Conservation (phyloP, 306 rosid genomes). For the Vachellia pachyceras region DNA sequence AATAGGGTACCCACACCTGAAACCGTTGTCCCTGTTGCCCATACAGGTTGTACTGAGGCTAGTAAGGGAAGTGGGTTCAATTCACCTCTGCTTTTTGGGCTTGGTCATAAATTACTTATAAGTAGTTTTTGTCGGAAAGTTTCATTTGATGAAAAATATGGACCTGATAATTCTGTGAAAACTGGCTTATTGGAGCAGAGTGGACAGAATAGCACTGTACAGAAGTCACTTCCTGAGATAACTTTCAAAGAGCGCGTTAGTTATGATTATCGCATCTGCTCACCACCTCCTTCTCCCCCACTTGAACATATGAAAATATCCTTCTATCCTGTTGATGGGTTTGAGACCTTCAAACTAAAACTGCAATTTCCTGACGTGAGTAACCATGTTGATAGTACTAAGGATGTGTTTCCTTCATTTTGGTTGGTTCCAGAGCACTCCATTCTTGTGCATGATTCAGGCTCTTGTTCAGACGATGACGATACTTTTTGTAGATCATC, state of each 20-base stretch:
- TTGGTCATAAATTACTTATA: slow-evolving; percentile 68
- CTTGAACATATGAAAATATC: slow-evolving; percentile 96
- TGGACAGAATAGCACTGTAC: slow-evolving; percentile 42
- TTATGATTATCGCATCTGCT: slow-evolving; percentile 49
- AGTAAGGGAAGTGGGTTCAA: slow-evolving; percentile 52
- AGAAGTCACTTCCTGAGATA: slow-evolving; percentile 48
- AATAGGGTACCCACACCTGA: slow-evolving; percentile 43
- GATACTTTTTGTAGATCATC: slow-evolving; percentile 97
- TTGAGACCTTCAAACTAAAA: slow-evolving; percentile 73
- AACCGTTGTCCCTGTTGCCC: slow-evolving; percentile 46
- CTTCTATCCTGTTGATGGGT: slow-evolving; percentile 72
- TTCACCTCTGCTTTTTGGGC: slow-evolving; percentile 70
- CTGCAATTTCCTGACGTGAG: slow-evolving; percentile 81
- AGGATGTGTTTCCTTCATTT: slow-evolving; percentile 80
- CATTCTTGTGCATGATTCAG: slow-evolving; percentile 63
- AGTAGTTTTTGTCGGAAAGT: slow-evolving; percentile 71
- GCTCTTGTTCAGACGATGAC: slow-evolving; percentile 69
- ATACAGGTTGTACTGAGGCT: slow-evolving; percentile 43
- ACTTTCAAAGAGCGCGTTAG: slow-evolving; percentile 53
- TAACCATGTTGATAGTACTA: slow-evolving; percentile 57
- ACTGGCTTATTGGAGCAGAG: slow-evolving; percentile 58
- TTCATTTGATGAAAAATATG: slow-evolving; percentile 60
- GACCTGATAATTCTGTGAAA: slow-evolving; percentile 51
- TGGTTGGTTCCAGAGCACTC: slow-evolving; percentile 83
- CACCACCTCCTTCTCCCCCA: slow-evolving; percentile 87